Evolutionary conservation across 768 basidiomycete genomes (phyloP), one percentile per base, ranked within the genome.

Genomic region (Hypsizygus marmoreus): DNA sequence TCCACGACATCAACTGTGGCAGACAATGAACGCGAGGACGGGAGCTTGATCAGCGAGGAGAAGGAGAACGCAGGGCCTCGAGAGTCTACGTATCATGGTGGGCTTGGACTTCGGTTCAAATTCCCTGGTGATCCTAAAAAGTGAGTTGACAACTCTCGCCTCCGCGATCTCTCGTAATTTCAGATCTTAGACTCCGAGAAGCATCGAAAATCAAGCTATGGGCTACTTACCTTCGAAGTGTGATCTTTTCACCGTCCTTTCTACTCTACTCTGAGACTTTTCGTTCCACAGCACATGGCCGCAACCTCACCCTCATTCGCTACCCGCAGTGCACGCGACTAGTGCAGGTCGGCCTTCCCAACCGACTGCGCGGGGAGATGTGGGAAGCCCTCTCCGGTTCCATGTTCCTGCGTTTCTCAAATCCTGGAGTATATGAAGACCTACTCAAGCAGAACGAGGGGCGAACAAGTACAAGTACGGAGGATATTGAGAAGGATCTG

Each of bases 301-400:
- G 97, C 19, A 93, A 94, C 60, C 75, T 98, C n/a, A 95, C 97
- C 0, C 79, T 98, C 20, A 73, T 98, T 14, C 89, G 95, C 24
- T 99, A 97, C 65, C 95, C 97, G 0, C 88, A 95, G 65, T 94
- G 92, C 60, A 97, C 95, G 31, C 87, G 97, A n/a, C 80, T 99
- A 20, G 87, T 98, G 1, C 95, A 97, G 69, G 95, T 98, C 42
- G 97, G 97, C 36, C 76, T 99, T 3, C 97, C 97, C 2, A 97
- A 95, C 56, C 77, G 93, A 13, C 75, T 99, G 7, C 82, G 97
- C 17, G 97, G 97, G 11, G 97, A 98, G 65, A 87, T 98, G 72
- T 99, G 97, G 97, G 97, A 99, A 67, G 88, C 91, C 0, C 77
- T 97, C 10, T 95, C 94, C 4, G 97, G 97, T 0, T 95, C 95